Percentiles rank a stretch among this genome's conserved stretches.
These are phyloP conservation scores for Ophiorrhiza pumila DNA, from an alignment of 257 asterid genomes.

Conservation along the genomic window DNA sequence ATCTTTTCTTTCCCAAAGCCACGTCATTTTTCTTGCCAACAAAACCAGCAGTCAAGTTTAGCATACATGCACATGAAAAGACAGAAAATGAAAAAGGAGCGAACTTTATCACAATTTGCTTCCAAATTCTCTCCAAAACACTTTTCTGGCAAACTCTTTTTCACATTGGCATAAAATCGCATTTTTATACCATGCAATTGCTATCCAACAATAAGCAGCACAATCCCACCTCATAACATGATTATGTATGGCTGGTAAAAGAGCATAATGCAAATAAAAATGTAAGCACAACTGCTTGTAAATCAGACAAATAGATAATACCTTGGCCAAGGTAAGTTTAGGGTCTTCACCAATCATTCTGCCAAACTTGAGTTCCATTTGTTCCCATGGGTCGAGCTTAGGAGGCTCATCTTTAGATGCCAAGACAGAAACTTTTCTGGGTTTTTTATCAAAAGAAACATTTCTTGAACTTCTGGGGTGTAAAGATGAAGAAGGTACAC, in stretches of 20 bases:
- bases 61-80: neutral
- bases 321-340: constrained; percentile 86
- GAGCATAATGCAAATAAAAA: neutral
- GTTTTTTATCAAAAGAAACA: constrained; percentile 38
- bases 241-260: neutral
- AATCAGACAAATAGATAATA: constrained; percentile 20
- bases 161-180: no score
- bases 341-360: constrained; percentile 97
- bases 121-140: neutral
- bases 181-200: neutral
- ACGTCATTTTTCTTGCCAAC: neutral
- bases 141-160: no score
- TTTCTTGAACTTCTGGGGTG: constrained; percentile 29
- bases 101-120: neutral
- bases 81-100: neutral
- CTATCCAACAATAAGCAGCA: neutral
- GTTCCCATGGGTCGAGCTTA: constrained; percentile 72
- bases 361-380: constrained; percentile 92
- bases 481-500: constrained; percentile 26
- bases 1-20: neutral
- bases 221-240: neutral
- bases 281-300: neutral
- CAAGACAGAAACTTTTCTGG: constrained; percentile 45
- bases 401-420: constrained; percentile 63
- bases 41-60: neutral